Evolutionary conservation across 352 stramenopile genomes (phyloP).

Genomic region (Phytopythium kandeliae): DNA sequence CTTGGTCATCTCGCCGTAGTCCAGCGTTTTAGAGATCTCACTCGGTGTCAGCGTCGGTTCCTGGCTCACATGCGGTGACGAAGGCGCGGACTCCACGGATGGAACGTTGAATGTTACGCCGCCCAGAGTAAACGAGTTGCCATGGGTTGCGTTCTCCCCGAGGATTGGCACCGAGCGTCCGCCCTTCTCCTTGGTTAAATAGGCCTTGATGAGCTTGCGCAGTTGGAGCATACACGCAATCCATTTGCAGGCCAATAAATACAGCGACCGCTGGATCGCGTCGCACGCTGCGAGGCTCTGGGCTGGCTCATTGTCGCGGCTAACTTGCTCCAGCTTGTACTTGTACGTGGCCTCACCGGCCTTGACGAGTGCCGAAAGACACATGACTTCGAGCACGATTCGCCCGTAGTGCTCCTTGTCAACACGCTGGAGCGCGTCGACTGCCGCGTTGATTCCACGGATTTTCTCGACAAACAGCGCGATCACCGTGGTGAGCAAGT

Average conservation of each 20-base stretch:
- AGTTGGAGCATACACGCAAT: slow-evolving; percentile 72
- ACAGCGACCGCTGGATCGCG: slow-evolving; percentile 44
- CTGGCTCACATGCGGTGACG: slow-evolving; percentile 29
- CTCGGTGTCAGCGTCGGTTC: slow-evolving; percentile 31
- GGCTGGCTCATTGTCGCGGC: slow-evolving; percentile 11
- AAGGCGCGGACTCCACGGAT: slow-evolving; percentile 34
- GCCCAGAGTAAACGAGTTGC: slow-evolving; percentile 36
- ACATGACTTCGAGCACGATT: slow-evolving; percentile 68
- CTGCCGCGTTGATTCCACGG: slow-evolving; percentile 43
- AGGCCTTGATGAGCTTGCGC: slow-evolving; percentile 58
- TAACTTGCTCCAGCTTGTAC: slow-evolving; percentile 34
- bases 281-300: slow-evolving; percentile 43
- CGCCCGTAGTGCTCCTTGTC: slow-evolving; percentile 43
- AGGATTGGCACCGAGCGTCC: slow-evolving; percentile 14
- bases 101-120: slow-evolving; percentile 53
- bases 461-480: slow-evolving; percentile 59
- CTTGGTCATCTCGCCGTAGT: slow-evolving; percentile 22
- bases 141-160: slow-evolving; percentile 9
- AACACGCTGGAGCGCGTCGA: slow-evolving; percentile 53
- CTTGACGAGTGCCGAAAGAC: slow-evolving; percentile 42
- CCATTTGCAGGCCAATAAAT: slow-evolving; percentile 67
- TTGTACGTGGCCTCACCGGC: slow-evolving; percentile 26
- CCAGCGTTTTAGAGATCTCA: slow-evolving; percentile 27
- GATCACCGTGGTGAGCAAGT: slow-evolving; percentile 37
- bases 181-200: slow-evolving; percentile 26